Evolutionary conservation across 768 basidiomycete genomes (phyloP).

Genomic region (Phallus indusiatus): DNA sequence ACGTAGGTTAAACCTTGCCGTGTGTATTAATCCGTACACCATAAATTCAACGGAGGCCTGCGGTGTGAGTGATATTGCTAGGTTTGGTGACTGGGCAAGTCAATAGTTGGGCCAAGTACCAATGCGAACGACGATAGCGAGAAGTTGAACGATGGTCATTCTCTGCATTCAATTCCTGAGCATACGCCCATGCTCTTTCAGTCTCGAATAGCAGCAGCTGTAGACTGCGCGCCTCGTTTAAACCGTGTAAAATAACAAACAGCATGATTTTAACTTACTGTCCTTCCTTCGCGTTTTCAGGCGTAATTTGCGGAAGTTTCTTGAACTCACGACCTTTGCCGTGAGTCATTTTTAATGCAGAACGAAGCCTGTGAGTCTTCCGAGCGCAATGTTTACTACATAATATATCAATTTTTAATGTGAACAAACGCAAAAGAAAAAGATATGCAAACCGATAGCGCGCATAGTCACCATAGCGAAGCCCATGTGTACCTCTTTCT

Average conservation of each 20-base stretch:
- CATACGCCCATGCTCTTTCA: conserved; percentile 87
- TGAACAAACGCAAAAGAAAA: background rate
- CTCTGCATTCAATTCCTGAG: conserved; percentile 63
- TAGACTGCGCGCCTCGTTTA: conserved; percentile 36
- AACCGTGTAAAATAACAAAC: conserved; percentile 6
- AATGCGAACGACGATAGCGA: conserved; percentile 71
- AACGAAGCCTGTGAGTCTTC: conserved; percentile 80
- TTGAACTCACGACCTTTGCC: conserved; percentile 89
- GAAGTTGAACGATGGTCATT: conserved; percentile 63
- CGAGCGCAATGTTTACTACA: conserved; percentile 85
- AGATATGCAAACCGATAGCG: conserved; percentile 59
- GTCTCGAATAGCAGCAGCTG: conserved; percentile 83
- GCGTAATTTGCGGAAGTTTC: conserved; percentile 56
- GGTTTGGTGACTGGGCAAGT: background rate
- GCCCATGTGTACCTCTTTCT: conserved; percentile 83
- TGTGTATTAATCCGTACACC: conserved; percentile 70
- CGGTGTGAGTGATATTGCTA: conserved; percentile 36
- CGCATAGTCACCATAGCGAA: conserved; percentile 81
- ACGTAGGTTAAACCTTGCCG: conserved; percentile 68
- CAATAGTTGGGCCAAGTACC: conserved; percentile 22
- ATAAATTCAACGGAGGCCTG: conserved; percentile 57
- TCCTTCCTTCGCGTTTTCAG: conserved; percentile 70
- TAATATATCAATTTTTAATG: background rate
- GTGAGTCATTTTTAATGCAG: conserved; percentile 74
- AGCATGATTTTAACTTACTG: conserved; percentile 46